Base-by-base conservation (phyloP, 148 eudicot genomes). In the Rhododendron ferrugineum region DNA sequence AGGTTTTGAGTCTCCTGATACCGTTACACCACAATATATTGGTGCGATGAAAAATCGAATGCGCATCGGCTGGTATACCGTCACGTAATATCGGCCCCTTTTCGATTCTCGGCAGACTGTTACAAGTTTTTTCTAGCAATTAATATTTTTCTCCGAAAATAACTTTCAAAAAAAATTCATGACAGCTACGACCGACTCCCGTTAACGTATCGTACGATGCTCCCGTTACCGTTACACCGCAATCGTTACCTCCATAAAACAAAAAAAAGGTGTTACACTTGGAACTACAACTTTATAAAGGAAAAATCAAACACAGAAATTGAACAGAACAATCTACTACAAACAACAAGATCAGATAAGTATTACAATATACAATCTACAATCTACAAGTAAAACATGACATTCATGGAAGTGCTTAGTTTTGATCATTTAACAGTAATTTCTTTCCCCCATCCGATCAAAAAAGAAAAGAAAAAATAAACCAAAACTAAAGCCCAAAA, bases 381-480 rank as follows among this genome's bases (percentile, higher is more conserved):
- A 84, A 52, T 14, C 36, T 70, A 70, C 75, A 30, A 4, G 7
- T 40, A 42, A 72, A 16, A 37, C 82, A 56, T 28, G 52, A 28
- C 85, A 75, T 54, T 2, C 80, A 37, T 75, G 30, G 32, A 66
- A 83, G 26, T 52, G 2, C 80, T 73, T 11, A 72, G 16, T 84
- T 44, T 84, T 36, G 26, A 52, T n/a, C n/a, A n/a, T 75, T 47
- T 34, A 74, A 13, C 3, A 16, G 8, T 40, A 26, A 4, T 44
- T 70, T 88, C 85, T 87, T 81, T 85, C 91, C 90, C 60, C 90
- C 85, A 85, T 79, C 93, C 84, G 66, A 56, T 50, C 37, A 10
- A 40, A 74, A 32, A 70, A 47, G n/a, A 22, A 11, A 14, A 14
- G 13, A 26, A 18, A 5, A 50, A 32, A 22, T 74, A 26, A 52